Conservation (phyloP, 306 rosid genomes). For the Gleditsia sinensis region DNA sequence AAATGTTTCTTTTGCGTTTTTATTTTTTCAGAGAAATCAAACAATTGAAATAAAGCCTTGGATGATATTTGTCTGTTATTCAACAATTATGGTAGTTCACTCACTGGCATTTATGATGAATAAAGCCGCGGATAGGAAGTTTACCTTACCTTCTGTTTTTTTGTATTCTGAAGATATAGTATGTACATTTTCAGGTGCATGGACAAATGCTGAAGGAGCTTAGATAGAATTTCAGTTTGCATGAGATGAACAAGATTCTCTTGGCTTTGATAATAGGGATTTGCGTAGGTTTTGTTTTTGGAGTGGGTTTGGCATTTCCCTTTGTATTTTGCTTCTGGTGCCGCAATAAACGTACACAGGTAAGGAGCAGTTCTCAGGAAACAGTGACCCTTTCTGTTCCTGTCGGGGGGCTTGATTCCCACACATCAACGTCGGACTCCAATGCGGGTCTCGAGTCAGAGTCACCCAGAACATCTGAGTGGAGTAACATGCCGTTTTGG, state of each 20-base stretch:
- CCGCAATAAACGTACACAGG: slow-evolving; percentile 52
- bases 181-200: slow-evolving; percentile 35
- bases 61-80: no score
- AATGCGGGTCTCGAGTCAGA: slow-evolving; percentile 75
- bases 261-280: slow-evolving; percentile 63
- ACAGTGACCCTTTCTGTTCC: slow-evolving; percentile 52
- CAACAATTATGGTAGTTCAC: no score
- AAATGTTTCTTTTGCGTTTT: not conserved
- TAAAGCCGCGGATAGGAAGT: not conserved
- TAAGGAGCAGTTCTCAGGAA: slow-evolving; percentile 63
- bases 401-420: slow-evolving; percentile 54
- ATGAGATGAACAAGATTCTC: slow-evolving; percentile 32
- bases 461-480: slow-evolving; percentile 81
- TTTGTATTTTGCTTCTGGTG: slow-evolving; percentile 53
- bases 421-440: slow-evolving; percentile 63
- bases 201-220: slow-evolving; percentile 17
- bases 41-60: not conserved
- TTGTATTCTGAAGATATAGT: slow-evolving; percentile 16
- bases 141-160: not conserved
- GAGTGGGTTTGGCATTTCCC: slow-evolving; percentile 58
- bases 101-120: no score
- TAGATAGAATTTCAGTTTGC: slow-evolving; percentile 23
- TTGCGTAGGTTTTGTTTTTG: slow-evolving; percentile 75
- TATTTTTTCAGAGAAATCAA: not conserved
- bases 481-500: slow-evolving; percentile 65